Conservation (phyloP, 192 early-diverging fungal genomes). For the Allomyces macrogynus region DNA sequence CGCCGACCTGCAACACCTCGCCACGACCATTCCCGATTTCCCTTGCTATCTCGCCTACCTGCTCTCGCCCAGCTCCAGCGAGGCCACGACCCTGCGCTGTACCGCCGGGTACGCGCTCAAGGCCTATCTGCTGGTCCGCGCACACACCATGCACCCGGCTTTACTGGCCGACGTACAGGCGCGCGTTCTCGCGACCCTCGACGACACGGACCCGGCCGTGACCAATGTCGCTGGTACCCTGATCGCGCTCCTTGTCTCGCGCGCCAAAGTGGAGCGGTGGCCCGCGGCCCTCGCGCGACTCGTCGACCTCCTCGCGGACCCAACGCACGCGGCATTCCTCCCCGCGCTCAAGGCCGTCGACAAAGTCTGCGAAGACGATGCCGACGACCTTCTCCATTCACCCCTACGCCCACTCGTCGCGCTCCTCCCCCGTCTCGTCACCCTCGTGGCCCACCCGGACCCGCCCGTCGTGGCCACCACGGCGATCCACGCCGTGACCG, state of each 20-base stretch:
- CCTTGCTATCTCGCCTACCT: conserved; percentile 78
- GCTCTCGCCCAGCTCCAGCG: conserved; percentile 47
- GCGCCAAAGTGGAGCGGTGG: conserved; percentile 50
- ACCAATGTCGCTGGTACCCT: conserved; percentile 68
- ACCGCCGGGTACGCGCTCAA: conserved; percentile 71
- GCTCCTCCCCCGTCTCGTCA: conserved; percentile 79
- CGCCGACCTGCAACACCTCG: conserved; percentile 45
- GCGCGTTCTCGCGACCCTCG: conserved; percentile 34
- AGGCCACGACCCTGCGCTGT: conserved; percentile 43
- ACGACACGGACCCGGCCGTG: conserved; percentile 48
- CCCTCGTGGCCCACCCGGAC: conserved; percentile 49
- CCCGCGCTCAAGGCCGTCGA: conserved; percentile 38
- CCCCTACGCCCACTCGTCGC: conserved; percentile 51
- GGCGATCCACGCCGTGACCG: conserved; percentile 67
- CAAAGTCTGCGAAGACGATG: conserved; percentile 92
- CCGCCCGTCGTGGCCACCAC: conserved; percentile 51
- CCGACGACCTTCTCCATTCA: conserved; percentile 54
- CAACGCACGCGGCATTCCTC: background rate
- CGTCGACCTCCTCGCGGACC: conserved; percentile 4
- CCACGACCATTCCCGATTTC: conserved; percentile 57
- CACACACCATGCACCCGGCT: conserved; percentile 23
- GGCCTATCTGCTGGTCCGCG: conserved; percentile 44
- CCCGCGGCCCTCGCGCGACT: conserved; percentile 58
- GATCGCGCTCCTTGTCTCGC: conserved; percentile 63
- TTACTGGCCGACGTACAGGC: conserved; percentile 49